These are phyloP conservation scores for Musa schizocarpa DNA, from an alignment of 176 grass and related monocot genomes.

Conservation along the genomic window DNA sequence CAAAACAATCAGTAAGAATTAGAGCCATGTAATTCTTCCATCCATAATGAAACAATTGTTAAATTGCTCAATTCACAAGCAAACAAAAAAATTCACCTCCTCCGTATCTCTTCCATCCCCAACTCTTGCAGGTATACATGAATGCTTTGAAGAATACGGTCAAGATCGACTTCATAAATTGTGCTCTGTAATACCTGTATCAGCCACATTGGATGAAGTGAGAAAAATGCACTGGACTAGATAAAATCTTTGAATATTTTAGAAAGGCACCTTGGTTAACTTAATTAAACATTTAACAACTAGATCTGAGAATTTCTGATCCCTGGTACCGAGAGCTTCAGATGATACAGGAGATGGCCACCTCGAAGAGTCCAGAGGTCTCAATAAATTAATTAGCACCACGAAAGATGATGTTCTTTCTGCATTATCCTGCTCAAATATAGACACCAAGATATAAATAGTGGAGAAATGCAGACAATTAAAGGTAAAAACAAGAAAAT, in stretches of 20 bases:
- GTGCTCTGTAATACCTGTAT: constrained; percentile 86
- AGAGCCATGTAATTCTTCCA: not conserved
- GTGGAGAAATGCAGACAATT: not conserved
- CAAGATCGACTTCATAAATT: constrained; percentile 93
- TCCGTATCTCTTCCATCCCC: constrained; percentile 97
- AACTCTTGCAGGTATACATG: constrained; percentile 97
- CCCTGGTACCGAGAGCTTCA: constrained; percentile 66
- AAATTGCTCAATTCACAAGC: not conserved
- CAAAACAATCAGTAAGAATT: constrained; percentile 2
- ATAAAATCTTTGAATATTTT: not conserved
- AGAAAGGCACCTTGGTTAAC: constrained; percentile 70
- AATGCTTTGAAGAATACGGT: constrained; percentile 95
- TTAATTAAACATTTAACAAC: constrained; percentile 99
- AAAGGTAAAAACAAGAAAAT: constrained; percentile 14
- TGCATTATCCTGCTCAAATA: constrained; percentile 77
- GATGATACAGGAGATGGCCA: constrained; percentile 57
- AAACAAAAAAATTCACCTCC: constrained; percentile 44
- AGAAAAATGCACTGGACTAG: not conserved
- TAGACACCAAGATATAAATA: constrained; percentile 1
- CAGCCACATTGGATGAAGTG: not conserved
- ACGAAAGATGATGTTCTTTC: constrained; percentile 93
- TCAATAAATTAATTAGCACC: constrained; percentile 86
- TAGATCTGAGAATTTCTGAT: constrained; percentile 96
- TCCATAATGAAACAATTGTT: not conserved
- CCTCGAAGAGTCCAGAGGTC: constrained; percentile 75